phyloP scores from a whole-genome alignment of 805 yeast genomes.

The Pichia nanzhaoensis region DNA sequence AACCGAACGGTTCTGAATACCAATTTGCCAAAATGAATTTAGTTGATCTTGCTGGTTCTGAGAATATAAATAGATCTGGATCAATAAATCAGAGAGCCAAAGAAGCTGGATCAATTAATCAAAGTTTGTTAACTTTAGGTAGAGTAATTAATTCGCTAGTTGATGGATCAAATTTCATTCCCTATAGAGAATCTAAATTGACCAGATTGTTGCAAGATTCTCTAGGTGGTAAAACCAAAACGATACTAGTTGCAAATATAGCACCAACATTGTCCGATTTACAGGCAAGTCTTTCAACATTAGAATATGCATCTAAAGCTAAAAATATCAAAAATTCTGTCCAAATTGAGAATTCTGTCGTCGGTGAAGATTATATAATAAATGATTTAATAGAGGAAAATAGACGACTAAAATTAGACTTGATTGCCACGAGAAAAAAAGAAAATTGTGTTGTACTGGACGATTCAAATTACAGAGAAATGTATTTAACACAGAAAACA shows the following conservation, averaged over 20 bases:
- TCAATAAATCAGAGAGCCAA: conserved; percentile 80
- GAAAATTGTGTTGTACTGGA: conserved; percentile 59
- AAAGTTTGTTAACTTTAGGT: conserved; percentile 79
- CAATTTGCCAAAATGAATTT: conserved; percentile 43
- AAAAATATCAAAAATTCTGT: conserved; percentile 47
- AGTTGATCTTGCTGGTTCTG: conserved; percentile 95
- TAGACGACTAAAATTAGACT: conserved; percentile 41
- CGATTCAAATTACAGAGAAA: conserved; percentile 48
- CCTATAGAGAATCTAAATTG: conserved; percentile 69
- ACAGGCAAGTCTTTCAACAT: conserved; percentile 46
- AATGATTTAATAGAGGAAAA: conserved; percentile 42
- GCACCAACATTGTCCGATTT: conserved; percentile 52
- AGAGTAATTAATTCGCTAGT: conserved; percentile 75
- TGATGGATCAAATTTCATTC: conserved; percentile 63
- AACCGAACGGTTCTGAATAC: conserved; percentile 21
- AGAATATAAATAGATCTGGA: conserved; percentile 81
- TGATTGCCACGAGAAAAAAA: conserved; percentile 52
- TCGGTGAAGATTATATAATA: conserved; percentile 39
- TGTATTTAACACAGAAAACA: conserved; percentile 43
- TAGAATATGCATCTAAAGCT: conserved; percentile 53
- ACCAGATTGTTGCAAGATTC: conserved; percentile 73
- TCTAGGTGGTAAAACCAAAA: conserved; percentile 80
- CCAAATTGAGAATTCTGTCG: conserved; percentile 36
- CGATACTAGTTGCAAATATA: conserved; percentile 80
- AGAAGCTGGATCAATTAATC: conserved; percentile 92